Percentiles rank a stretch among this genome's conserved stretches.
phyloP scores from a whole-genome alignment of 306 rosid genomes.

The Begonia loranthoides region DNA sequence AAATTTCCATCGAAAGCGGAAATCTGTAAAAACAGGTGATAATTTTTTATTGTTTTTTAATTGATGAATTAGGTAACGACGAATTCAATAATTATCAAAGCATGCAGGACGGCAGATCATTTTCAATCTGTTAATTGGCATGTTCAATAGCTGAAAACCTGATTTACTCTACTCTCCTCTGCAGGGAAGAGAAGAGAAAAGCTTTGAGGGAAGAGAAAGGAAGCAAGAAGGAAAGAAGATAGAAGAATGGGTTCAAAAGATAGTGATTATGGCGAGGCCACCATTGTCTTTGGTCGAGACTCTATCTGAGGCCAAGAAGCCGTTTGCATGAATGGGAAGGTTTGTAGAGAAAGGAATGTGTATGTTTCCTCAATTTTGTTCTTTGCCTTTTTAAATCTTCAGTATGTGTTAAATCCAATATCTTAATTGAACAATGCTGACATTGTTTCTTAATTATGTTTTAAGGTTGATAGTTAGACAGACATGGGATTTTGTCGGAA shows the following conservation, averaged over 20 bases:
- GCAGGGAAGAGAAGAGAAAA: constrained; percentile 76
- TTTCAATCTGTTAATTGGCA: not conserved
- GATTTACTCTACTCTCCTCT: constrained; percentile 9
- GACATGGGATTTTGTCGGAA: no score
- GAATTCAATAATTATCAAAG: not conserved
- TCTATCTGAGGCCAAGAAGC: no score
- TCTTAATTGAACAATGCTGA: no score
- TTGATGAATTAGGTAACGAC: not conserved
- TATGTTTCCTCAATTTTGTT: no score
- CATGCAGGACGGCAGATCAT: not conserved
- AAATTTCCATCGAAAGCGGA: constrained; percentile 50
- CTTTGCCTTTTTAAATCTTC: no score
- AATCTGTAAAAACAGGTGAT: constrained; percentile 59
- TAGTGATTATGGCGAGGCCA: no score
- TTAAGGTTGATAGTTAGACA: no score
- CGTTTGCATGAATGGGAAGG: no score
- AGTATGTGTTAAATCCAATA: no score
- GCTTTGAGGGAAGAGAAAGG: constrained; percentile 36
- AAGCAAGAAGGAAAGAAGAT: constrained; percentile 6
- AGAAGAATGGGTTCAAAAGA: constrained; percentile 1
- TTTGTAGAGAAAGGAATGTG: no score
- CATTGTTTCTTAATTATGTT: no score
- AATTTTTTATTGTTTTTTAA: constrained; percentile 4
- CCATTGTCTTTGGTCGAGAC: no score
- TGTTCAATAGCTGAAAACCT: not conserved